Evolutionary conservation across 2,329 filamentous ascomycete species (phyloP).

Genomic region (Cladosporium sp.): DNA sequence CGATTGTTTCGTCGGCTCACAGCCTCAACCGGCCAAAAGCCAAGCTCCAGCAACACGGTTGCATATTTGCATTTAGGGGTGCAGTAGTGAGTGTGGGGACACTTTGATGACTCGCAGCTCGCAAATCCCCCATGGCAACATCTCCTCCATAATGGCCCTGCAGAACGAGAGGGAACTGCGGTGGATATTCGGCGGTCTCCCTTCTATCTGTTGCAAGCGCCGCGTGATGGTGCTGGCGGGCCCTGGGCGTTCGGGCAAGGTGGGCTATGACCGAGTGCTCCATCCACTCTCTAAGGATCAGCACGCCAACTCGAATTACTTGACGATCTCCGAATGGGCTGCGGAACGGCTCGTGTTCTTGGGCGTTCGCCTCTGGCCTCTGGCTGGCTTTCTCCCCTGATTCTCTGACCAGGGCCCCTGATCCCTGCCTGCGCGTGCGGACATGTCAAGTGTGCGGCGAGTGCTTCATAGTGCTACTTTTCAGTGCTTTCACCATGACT

Average conservation of each 20-base stretch:
- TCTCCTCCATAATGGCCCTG: not conserved
- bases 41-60: slow-evolving; percentile 11
- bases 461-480: slow-evolving; percentile 2
- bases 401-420: slow-evolving; percentile 14
- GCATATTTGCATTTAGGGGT: slow-evolving; percentile 2
- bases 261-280: not conserved
- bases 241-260: not conserved
- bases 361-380: slow-evolving; percentile 4
- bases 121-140: slow-evolving; percentile 9
- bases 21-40: not conserved
- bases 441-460: slow-evolving; percentile 5
- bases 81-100: slow-evolving; percentile 4
- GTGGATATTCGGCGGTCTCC: not conserved
- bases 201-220: not conserved
- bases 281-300: not conserved
- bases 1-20: not conserved
- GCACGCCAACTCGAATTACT: not conserved
- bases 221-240: not conserved
- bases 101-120: slow-evolving; percentile 15
- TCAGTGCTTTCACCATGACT: not conserved
- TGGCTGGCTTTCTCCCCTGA: slow-evolving; percentile 8
- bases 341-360: slow-evolving; percentile 6
- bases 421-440: slow-evolving; percentile 10
- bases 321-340: slow-evolving; percentile 2
- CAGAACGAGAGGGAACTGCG: not conserved